A percentile compares a stretch with the other conserved stretches of the same genome.
Evolutionary conservation across 371 early-diverging fungal genomes (phyloP).

Genomic region (Syncephalastrum racemosum): DNA sequence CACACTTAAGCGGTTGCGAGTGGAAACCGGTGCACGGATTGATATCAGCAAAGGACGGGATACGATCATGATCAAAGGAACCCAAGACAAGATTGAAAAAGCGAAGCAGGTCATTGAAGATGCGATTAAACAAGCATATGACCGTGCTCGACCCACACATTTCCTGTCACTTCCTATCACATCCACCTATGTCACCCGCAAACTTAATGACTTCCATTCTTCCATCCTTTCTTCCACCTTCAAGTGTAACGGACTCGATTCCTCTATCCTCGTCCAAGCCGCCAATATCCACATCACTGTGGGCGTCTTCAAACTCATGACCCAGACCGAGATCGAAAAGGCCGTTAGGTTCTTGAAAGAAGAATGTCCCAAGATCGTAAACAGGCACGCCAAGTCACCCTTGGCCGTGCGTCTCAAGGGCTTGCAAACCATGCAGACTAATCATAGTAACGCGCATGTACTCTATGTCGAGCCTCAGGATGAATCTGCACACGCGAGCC

Average conservation of each 20-base stretch:
- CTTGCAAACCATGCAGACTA: constrained; percentile 21
- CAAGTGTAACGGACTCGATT: constrained; percentile 21
- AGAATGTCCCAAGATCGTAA: constrained; percentile 15
- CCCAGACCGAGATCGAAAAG: constrained; percentile 24
- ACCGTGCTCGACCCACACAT: constrained; percentile 29
- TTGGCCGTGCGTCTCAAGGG: constrained; percentile 20
- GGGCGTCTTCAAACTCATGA: constrained; percentile 32
- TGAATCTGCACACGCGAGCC: constrained; percentile 16
- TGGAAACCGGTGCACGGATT: constrained; percentile 34
- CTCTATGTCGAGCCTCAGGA: constrained; percentile 34
- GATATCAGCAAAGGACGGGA: constrained; percentile 29
- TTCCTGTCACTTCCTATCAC: constrained; percentile 31
- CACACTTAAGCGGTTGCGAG: constrained; percentile 27
- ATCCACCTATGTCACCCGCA: constrained; percentile 16
- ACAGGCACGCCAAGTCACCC: constrained; percentile 4
- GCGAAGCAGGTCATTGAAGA: constrained; percentile 30
- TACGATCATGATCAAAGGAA: constrained; percentile 35
- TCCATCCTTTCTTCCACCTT: constrained; percentile 24
- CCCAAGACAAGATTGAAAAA: constrained; percentile 29
- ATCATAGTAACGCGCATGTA: constrained; percentile 36
- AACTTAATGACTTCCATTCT: constrained; percentile 27
- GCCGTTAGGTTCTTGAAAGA: constrained; percentile 27
- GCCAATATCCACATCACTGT: constrained; percentile 38
- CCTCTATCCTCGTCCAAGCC: constrained; percentile 20
- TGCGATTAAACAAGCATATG: constrained; percentile 16